Conservation (phyloP, 257 asterid genomes). For the Galeopsis tetrahit region DNA sequence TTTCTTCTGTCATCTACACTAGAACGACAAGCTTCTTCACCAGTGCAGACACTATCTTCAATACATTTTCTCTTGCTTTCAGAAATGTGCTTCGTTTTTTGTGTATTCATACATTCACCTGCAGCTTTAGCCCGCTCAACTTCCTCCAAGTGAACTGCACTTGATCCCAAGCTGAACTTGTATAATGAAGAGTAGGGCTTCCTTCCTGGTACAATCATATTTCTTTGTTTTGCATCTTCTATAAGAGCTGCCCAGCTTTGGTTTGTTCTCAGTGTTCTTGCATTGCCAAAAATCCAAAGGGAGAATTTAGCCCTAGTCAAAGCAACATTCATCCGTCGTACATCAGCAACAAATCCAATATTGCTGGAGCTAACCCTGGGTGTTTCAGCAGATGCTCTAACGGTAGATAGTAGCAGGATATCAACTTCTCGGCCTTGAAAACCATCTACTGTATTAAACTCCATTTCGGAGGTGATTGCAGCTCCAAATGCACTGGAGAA, state of each 20-base stretch:
- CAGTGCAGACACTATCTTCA: constrained; percentile 31
- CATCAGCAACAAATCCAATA: constrained; percentile 97
- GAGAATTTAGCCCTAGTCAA: constrained; percentile 91
- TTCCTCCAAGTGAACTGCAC: constrained; percentile 44
- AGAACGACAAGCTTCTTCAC: constrained; percentile 36
- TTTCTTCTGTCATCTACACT: constrained; percentile 42
- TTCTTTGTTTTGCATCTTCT: constrained; percentile 73
- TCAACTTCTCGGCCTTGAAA: constrained; percentile 99
- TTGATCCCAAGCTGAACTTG: constrained; percentile 38
- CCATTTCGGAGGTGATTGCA: constrained; percentile 77
- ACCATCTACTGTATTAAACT: constrained; percentile 96
- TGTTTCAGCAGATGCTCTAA: constrained; percentile 71
- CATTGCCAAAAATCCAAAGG: constrained; percentile 88
- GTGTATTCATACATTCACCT: constrained; percentile 35
- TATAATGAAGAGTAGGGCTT: constrained; percentile 71
- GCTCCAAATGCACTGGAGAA: constrained; percentile 89
- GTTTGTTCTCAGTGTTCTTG: constrained; percentile 73
- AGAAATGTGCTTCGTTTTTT: constrained; percentile 40
- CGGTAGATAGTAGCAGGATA: constrained; percentile 88
- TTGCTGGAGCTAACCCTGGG: constrained; percentile 48
- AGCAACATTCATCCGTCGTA: constrained; percentile 98
- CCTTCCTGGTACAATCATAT: constrained; percentile 60
- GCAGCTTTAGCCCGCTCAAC: constrained; percentile 41
- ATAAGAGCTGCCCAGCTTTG: constrained; percentile 88
- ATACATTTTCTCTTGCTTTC: constrained; percentile 55